Base-by-base conservation (phyloP, 1,284 basidiomycete genomes). In the Tilletiopsis washingtonensis region DNA sequence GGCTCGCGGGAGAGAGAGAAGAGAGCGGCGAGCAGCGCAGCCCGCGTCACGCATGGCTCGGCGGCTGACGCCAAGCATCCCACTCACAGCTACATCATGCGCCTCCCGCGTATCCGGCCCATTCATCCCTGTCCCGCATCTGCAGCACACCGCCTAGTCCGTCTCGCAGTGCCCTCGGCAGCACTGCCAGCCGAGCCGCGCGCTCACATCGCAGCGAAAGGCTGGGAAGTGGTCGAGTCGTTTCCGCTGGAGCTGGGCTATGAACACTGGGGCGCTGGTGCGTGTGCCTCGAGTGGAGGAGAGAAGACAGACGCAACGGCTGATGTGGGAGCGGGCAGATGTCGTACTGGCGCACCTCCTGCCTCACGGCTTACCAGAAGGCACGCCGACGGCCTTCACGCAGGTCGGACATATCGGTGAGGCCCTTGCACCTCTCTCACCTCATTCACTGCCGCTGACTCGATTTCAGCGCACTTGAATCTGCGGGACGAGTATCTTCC, bases 401-500 rank as follows among this genome's bases (percentile, higher is more conserved):
- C 81, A 82, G 50, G 86, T 84, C 1, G 93, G 94, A 0, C 94
- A 98, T 74, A 84, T 98, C 48, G 29, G 90, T 34, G 29, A 34
- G 29, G 9, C 29, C 9, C 29, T n/a, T n/a, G 9, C 29, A 34
- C 9, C 29, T 34, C n/a, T 9, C 9, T n/a, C 9, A 9, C 9
- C 29, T 34, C 9, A 34, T 34, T 34, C 29, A 9, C 9, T 9
- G n/a, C 9, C 9, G 29, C 9, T 34, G 29, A 34, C n/a, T 26
- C 14, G 21, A 41, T 76, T 34, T 34, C 29, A 34, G 78, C 78
- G 1, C 94, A 98, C 70, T 76, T 98, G 53, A 99, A 99, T 70
- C 79, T 98, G 21, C 82, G 86, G 54, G 82, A 85, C 24, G 85
- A 91, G 71, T 98, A 91, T 76, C 72, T 94, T 24, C 90, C 91